Conservation (phyloP, 108 stramenopile genomes). For the Ochromonas danica region DNA sequence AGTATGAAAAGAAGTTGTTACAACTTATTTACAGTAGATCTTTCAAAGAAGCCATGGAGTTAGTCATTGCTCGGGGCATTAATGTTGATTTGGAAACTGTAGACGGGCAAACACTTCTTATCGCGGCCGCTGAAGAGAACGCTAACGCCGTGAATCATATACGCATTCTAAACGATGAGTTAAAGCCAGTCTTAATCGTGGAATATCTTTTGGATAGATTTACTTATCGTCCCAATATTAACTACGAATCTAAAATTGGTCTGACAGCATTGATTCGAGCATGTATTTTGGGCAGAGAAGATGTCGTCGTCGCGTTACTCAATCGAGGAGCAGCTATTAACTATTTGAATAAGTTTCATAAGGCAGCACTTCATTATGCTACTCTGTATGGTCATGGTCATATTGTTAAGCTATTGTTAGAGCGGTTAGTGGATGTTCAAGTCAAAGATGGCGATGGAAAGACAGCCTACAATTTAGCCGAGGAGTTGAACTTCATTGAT, state of each 20-base stretch:
- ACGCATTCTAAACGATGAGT: slow-evolving; percentile 1
- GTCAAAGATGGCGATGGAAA: neutral
- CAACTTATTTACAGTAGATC: too few relatives aligned
- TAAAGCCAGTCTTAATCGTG: neutral
- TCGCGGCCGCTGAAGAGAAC: slow-evolving; percentile 29
- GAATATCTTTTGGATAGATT: slow-evolving; percentile 20
- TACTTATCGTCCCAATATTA: neutral
- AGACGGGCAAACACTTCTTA: neutral
- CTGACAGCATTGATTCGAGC: slow-evolving; percentile 24
- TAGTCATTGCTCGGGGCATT: neutral
- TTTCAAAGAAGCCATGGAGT: slow-evolving; percentile 3
- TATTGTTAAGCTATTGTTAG: neutral
- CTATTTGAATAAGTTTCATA: neutral
- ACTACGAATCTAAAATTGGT: slow-evolving; percentile 6
- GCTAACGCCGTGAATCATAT: neutral
- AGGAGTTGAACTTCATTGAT: neutral
- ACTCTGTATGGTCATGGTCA: neutral
- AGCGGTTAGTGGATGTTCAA: slow-evolving; percentile 1
- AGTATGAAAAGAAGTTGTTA: too few relatives aligned
- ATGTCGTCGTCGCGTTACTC: slow-evolving; percentile 21
- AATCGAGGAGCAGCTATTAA: slow-evolving; percentile 10
- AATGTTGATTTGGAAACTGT: slow-evolving; percentile 24
- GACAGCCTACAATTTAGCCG: slow-evolving; percentile 8
- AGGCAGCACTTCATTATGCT: slow-evolving; percentile 28
- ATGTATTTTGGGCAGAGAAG: neutral